Evolutionary conservation across 495 filamentous ascomycete genomes (phyloP).

Genomic region (Wilcoxina mikolae): DNA sequence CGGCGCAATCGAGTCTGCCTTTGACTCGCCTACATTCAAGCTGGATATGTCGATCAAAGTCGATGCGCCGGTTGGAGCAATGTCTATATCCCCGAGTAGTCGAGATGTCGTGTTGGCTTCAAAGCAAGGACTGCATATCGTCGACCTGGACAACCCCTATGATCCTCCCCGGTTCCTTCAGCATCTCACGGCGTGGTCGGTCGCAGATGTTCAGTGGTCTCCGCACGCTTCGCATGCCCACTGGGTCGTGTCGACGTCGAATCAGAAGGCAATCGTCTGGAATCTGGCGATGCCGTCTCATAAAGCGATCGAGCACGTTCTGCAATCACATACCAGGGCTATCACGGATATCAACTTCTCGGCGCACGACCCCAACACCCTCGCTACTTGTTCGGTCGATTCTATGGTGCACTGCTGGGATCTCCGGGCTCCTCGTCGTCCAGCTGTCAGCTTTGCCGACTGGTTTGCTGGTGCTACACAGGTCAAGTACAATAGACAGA

Average conservation of each 20-base stretch:
- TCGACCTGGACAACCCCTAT: constrained; percentile 84
- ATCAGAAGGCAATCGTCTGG: constrained; percentile 91
- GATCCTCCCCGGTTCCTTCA: constrained; percentile 74
- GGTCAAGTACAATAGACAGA: constrained; percentile 86
- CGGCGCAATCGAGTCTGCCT: constrained; percentile 45
- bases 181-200: constrained; percentile 82
- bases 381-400: constrained; percentile 86
- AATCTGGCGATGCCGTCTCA: constrained; percentile 71
- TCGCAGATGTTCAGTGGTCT: constrained; percentile 97
- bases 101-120: constrained; percentile 86
- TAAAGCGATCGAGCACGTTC: constrained; percentile 65
- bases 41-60: constrained; percentile 72
- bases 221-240: constrained; percentile 78
- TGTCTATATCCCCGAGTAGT: constrained; percentile 80
- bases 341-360: constrained; percentile 98
- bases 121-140: constrained; percentile 74
- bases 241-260: constrained; percentile 88
- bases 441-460: constrained; percentile 71
- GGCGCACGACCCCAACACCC: constrained; percentile 73
- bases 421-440: constrained; percentile 56
- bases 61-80: constrained; percentile 57
- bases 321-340: constrained; percentile 75
- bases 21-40: constrained; percentile 75
- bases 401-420: constrained; percentile 94
- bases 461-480: constrained; percentile 93